Evolutionary conservation across 441 rosid genomes (phyloP).

Genomic region (Oxalis stricta): DNA sequence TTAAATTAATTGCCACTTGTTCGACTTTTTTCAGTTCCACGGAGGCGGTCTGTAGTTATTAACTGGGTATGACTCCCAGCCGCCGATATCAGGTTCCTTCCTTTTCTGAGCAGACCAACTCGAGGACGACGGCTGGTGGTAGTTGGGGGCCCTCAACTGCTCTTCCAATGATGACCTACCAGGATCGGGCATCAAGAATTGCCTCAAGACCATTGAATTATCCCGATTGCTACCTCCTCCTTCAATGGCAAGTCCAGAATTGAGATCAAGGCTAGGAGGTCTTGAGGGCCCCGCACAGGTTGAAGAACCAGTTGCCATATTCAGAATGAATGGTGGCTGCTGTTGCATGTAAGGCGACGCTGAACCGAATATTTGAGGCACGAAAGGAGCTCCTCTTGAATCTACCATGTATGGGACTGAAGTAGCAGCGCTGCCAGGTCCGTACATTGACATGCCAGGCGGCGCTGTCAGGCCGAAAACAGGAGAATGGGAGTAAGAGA

Average conservation of each 20-base stretch:
- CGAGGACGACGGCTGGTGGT: slow-evolving; percentile 42
- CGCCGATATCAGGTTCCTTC: slow-evolving; percentile 76
- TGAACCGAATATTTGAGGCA: slow-evolving; percentile 59
- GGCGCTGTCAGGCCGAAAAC: slow-evolving; percentile 35
- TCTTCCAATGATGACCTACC: slow-evolving; percentile 47
- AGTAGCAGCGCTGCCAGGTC: slow-evolving; percentile 42
- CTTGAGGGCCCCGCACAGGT: slow-evolving; percentile 40
- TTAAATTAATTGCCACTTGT: slow-evolving; percentile 6
- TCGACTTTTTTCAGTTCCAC: slow-evolving; percentile 37
- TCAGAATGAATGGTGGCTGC: slow-evolving; percentile 58
- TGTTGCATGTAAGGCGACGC: slow-evolving; percentile 35
- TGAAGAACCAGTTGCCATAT: slow-evolving; percentile 34
- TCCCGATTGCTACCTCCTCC: slow-evolving; percentile 55
- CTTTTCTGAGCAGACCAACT: slow-evolving; percentile 59
- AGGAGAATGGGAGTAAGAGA: slow-evolving; percentile 49
- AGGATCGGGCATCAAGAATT: slow-evolving; percentile 48
- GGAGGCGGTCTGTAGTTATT: slow-evolving; percentile 44
- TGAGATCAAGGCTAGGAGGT: slow-evolving; percentile 61
- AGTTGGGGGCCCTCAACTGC: slow-evolving; percentile 35
- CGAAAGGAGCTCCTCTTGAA: slow-evolving; percentile 50
- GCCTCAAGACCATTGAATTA: slow-evolving; percentile 39
- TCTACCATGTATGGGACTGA: slow-evolving; percentile 61
- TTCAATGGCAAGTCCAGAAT: slow-evolving; percentile 48
- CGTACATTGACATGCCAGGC: slow-evolving; percentile 46
- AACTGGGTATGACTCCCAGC: slow-evolving; percentile 46